phyloP scores from a whole-genome alignment of 2,329 filamentous ascomycete species.

The Fusarium bactridioides region DNA sequence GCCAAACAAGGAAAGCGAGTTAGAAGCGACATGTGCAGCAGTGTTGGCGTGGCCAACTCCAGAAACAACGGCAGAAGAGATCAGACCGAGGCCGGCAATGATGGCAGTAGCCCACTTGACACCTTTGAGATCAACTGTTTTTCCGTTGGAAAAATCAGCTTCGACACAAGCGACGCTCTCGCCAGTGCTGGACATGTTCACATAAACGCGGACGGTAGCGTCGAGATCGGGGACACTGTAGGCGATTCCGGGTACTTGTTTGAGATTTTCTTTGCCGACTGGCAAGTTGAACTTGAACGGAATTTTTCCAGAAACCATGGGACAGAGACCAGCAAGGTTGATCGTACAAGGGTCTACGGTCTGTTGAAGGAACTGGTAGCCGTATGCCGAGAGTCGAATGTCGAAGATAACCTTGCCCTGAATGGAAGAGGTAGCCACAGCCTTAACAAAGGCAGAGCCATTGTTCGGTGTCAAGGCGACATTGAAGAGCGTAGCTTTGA shows the following conservation, averaged over 20 bases:
- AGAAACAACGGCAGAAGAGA: slow-evolving; percentile 87
- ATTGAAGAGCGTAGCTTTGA: slow-evolving; percentile 89
- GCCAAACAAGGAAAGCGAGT: slow-evolving; percentile 90
- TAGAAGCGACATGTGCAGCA: slow-evolving; percentile 91
- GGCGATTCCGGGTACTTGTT: slow-evolving; percentile 79
- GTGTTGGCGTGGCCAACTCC: slow-evolving; percentile 93
- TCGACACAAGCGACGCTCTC: slow-evolving; percentile 84
- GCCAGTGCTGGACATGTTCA: slow-evolving; percentile 72
- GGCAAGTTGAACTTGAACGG: slow-evolving; percentile 74
- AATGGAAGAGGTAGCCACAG: slow-evolving; percentile 83
- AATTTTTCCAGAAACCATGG: slow-evolving; percentile 87
- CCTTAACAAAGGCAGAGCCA: slow-evolving; percentile 73
- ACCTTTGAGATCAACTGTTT: slow-evolving; percentile 87
- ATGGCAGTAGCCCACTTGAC: slow-evolving; percentile 91
- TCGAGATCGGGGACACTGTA: slow-evolving; percentile 93
- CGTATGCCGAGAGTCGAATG: slow-evolving; percentile 81
- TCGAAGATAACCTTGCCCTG: slow-evolving; percentile 83
- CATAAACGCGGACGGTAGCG: slow-evolving; percentile 81
- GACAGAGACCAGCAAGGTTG: slow-evolving; percentile 79
- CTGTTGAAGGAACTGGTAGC: slow-evolving; percentile 73
- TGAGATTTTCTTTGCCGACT: slow-evolving; percentile 64
- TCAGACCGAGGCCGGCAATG: slow-evolving; percentile 83
- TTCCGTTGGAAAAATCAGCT: slow-evolving; percentile 86
- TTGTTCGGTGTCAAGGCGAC: slow-evolving; percentile 82
- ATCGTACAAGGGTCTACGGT: slow-evolving; percentile 78